These are phyloP conservation scores for Fusarium sp. DNA, from an alignment of 2,329 filamentous ascomycete species.

Conservation along the genomic window DNA sequence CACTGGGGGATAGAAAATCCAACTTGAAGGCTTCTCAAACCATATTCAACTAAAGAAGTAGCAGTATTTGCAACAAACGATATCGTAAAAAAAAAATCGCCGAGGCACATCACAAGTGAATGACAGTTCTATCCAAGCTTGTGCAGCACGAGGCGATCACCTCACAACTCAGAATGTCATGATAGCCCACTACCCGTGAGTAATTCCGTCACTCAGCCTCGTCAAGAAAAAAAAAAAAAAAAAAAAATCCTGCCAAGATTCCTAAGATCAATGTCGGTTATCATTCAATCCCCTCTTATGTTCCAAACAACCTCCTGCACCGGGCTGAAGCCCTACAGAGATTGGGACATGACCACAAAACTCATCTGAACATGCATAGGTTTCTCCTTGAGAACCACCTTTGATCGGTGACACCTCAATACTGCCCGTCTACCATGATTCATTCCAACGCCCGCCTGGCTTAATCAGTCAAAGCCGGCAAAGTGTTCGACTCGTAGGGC, in stretches of 20 bases:
- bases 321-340: not conserved
- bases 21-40: too few species aligned
- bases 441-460: not conserved
- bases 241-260: not conserved
- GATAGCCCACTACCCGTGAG: not conserved
- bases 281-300: not conserved
- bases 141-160: too few species aligned
- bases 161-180: not conserved
- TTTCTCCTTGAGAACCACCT: not conserved
- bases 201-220: not conserved
- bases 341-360: not conserved
- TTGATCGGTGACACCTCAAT: not conserved
- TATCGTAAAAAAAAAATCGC: not conserved
- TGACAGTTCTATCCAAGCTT: not conserved
- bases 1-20: too few species aligned
- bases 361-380: not conserved
- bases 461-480: not conserved
- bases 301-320: not conserved
- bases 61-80: not conserved
- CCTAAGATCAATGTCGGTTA: not conserved
- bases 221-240: too few species aligned
- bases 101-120: not conserved
- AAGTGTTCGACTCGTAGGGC: not conserved
- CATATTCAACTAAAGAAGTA: too few species aligned
- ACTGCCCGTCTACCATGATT: not conserved